phyloP scores from a whole-genome alignment of 768 basidiomycete species.

The Mycena polygramma region DNA sequence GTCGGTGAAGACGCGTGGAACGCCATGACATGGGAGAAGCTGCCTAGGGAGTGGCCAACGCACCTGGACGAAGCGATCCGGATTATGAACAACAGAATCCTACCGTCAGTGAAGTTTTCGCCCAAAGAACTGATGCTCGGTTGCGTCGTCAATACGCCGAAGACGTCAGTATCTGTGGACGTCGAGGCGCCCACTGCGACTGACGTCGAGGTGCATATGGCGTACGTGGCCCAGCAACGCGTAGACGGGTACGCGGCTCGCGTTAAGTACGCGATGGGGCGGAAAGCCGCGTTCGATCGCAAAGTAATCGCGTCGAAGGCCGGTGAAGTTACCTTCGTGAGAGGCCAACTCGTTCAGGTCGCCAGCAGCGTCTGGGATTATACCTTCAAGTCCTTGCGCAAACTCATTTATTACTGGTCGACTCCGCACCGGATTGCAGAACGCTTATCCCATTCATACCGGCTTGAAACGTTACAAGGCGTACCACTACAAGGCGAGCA shows the following conservation, averaged over 20 bases:
- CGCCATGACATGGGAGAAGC: constrained; percentile 21
- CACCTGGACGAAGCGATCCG: constrained; percentile 33
- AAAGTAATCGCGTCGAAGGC: constrained; percentile 28
- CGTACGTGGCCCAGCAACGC: constrained; percentile 46
- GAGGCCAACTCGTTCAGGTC: constrained; percentile 48
- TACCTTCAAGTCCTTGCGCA: constrained; percentile 44
- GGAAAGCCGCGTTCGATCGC: constrained; percentile 47
- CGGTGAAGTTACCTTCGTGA: constrained; percentile 41
- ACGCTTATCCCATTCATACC: constrained; percentile 34
- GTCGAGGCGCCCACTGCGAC: background rate
- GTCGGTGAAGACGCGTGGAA: constrained; percentile 29
- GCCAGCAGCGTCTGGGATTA: constrained; percentile 40
- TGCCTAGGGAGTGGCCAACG: constrained; percentile 40
- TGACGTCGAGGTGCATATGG: constrained; percentile 42
- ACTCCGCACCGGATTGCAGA: constrained; percentile 36
- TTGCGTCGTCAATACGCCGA: constrained; percentile 44
- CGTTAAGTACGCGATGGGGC: constrained; percentile 38
- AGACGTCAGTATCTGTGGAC: constrained; percentile 15
- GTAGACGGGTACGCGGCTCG: constrained; percentile 42
- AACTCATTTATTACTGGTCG: constrained; percentile 50
- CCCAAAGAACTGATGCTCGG: too few species aligned
- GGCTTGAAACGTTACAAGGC: constrained; percentile 29
- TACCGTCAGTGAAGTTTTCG: too few species aligned
- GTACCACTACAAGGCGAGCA: constrained; percentile 4
- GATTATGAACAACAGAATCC: constrained; percentile 35